These are phyloP conservation scores for Clarireedia paspali DNA, from an alignment of 2,329 filamentous ascomycete species.

Conservation along the genomic window DNA sequence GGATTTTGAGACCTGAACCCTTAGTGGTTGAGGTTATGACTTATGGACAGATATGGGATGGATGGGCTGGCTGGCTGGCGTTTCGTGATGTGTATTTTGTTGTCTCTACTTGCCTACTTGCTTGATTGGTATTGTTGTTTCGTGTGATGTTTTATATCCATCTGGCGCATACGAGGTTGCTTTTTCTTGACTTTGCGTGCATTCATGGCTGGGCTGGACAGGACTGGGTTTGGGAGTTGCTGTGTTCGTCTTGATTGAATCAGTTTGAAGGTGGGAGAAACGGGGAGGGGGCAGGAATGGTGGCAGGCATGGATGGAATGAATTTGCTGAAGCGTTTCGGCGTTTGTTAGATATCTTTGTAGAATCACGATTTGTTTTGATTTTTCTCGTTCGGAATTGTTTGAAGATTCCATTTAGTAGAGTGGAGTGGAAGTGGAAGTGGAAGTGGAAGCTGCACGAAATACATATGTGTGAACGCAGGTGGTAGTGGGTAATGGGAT, in stretches of 20 bases:
- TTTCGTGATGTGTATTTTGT: background rate
- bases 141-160: background rate
- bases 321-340: background rate
- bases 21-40: background rate
- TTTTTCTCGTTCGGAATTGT: background rate
- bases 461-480: too few relatives aligned
- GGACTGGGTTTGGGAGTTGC: background rate
- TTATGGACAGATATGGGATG: background rate
- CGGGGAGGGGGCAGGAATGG: background rate
- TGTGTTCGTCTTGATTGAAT: background rate
- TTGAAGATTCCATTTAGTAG: background rate
- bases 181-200: background rate
- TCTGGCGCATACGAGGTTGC: slow-evolving; percentile 5
- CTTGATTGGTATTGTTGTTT: background rate
- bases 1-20: background rate
- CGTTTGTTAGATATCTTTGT: background rate
- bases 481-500: too few relatives aligned
- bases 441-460: background rate
- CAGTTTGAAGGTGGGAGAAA: background rate
- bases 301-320: background rate
- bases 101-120: background rate
- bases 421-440: background rate
- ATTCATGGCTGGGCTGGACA: background rate
- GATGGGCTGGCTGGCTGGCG: background rate
- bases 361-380: background rate